Evolutionary conservation across 345 rosid species (phyloP), one percentile per base, ranked within the genome.

Genomic region (Durio zibethinus): DNA sequence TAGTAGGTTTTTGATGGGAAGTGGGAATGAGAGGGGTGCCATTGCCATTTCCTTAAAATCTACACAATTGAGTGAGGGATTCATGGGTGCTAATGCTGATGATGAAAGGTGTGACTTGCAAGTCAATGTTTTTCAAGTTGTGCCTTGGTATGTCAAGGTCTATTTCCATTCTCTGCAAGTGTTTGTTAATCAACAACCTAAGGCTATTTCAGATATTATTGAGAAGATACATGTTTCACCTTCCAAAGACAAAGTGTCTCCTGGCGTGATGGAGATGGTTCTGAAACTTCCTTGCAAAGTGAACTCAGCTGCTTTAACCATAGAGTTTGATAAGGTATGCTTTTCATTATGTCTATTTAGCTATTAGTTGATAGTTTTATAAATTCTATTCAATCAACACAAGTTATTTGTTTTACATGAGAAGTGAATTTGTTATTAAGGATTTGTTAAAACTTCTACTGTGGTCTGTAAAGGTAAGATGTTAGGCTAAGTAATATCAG

Each of bases 21-120:
- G 97, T 77, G 98, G 97, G 72, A 97, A 97, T 60, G 97, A 94
- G 86, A 92, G 97, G 75, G 99, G 98, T 76, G 94, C 98, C 60
- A 94, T 92, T 82, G 97, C 98, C 70, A 90, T 96, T 84, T 86
- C 87, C 77, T 86, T 96, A 81, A 91, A 84, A 84, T 85, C 93
- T 33, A 83, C 94, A 20, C 81, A 83, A n/a, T 61, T 73, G 9
- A 78, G 43, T 9, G 87, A 85, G 54, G 80, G 80, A 45, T 80
- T 86, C 35, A 21, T 31, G 23, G 78, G 65, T 45, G 79, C 76
- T 67, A 66, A 79, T 77, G 11, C 45, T 74, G 33, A 53, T 42
- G 53, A 60, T 66, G 85, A 85, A 48, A 82, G 54, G 35, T 91
- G 97, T 81, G 80, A 82, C 72, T 47, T 96, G 78, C 87, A 72